Conservation (phyloP, 257 asterid species). For the Solanum ossicruentum region DNA sequence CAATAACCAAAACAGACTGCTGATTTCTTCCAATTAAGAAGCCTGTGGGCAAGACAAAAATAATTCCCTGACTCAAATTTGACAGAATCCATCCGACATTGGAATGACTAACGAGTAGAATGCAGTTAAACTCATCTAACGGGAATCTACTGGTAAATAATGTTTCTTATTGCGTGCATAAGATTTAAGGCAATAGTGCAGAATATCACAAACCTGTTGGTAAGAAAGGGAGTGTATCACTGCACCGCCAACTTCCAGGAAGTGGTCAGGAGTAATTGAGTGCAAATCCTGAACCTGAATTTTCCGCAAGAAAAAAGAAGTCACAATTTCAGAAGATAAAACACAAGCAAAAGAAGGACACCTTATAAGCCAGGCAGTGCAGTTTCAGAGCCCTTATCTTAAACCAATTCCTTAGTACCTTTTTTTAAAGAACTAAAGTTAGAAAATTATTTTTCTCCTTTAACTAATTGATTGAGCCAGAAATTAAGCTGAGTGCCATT, state of each 20-base stretch:
- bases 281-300: slow-evolving; percentile 98
- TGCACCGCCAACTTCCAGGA: slow-evolving; percentile 96
- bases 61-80: background rate
- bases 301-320: background rate
- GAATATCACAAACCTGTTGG: slow-evolving; percentile 65
- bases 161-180: background rate
- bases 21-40: background rate
- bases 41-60: background rate
- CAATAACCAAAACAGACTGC: background rate
- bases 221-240: slow-evolving; percentile 96
- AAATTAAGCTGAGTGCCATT: background rate
- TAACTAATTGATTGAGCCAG: background rate
- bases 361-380: background rate
- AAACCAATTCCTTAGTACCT: background rate
- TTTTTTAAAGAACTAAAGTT: background rate
- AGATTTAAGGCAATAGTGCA: background rate
- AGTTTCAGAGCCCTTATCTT: background rate
- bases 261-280: slow-evolving; percentile 74
- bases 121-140: background rate
- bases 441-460: background rate
- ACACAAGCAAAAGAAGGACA: background rate
- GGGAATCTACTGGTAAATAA: background rate
- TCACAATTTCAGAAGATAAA: background rate
- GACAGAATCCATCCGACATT: background rate
- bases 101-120: background rate